A percentile compares a stretch with the other conserved stretches of the same genome.
Conservation (phyloP, 192 early-diverging fungal species). For the Lobulomyces angularis region DNA sequence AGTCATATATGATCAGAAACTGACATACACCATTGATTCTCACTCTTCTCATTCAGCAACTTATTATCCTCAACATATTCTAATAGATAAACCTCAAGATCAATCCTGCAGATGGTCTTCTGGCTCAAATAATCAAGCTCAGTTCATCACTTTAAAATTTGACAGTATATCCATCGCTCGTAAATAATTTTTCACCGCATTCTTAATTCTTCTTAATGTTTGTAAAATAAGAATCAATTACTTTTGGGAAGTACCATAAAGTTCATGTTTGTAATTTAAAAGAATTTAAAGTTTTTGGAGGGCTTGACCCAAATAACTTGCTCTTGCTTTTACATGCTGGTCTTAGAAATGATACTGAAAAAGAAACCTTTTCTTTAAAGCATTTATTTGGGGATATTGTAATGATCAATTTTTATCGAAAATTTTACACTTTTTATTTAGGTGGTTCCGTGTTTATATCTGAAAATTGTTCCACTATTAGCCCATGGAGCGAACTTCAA, state of each 20-base stretch:
- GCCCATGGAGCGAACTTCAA: slow-evolving; percentile 90
- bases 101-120: slow-evolving; percentile 88
- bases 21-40: slow-evolving; percentile 53
- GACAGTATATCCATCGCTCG: slow-evolving; percentile 72
- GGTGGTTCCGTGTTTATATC: slow-evolving; percentile 78
- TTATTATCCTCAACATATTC: slow-evolving; percentile 78
- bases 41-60: slow-evolving; percentile 74
- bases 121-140: slow-evolving; percentile 73
- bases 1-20: too few species aligned
- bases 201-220: too few species aligned
- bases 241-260: slow-evolving; percentile 91
- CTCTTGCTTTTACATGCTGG: slow-evolving; percentile 63
- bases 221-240: slow-evolving; percentile 54
- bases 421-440: too few species aligned
- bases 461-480: slow-evolving; percentile 84
- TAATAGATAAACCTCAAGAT: slow-evolving; percentile 69
- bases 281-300: slow-evolving; percentile 91
- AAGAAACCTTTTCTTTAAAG: slow-evolving; percentile 77
- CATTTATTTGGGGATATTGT: slow-evolving; percentile 20
- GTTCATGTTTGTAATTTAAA: slow-evolving; percentile 92
- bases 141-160: slow-evolving; percentile 85
- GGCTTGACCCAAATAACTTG: slow-evolving; percentile 71
- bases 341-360: slow-evolving; percentile 50
- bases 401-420: neutral
- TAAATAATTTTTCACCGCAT: too few species aligned